These are phyloP conservation scores for Chlorella sp. DNA, from an alignment of 139 green algal species.

Conservation along the genomic window DNA sequence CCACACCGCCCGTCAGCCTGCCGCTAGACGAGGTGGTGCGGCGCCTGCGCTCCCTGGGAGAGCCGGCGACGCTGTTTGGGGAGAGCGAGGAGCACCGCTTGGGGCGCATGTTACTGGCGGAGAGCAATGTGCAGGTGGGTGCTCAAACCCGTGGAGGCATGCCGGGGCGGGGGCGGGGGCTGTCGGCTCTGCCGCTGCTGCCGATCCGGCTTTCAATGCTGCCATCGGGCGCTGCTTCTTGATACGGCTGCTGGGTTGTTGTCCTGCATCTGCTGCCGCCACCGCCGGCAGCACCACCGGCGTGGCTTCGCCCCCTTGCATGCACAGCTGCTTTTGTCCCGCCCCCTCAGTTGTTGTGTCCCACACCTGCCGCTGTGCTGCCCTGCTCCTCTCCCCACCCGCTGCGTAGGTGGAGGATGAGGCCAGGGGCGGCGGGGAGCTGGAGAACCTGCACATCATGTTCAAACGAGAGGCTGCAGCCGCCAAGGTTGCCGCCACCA, in stretches of 20 bases:
- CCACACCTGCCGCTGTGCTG: not conserved
- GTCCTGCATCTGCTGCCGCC: not conserved
- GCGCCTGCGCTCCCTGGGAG: constrained; percentile 79
- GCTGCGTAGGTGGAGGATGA: constrained; percentile 10
- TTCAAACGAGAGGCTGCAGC: constrained; percentile 63
- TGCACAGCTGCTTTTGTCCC: not conserved
- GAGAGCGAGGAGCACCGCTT: constrained; percentile 75
- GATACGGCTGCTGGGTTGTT: too few species aligned
- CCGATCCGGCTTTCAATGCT: not conserved
- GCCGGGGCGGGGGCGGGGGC: not conserved
- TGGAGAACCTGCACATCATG: constrained; percentile 78
- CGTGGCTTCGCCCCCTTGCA: too few species aligned
- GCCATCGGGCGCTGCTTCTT: too few species aligned
- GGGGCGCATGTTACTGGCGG: constrained; percentile 68
- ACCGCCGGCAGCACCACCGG: too few species aligned
- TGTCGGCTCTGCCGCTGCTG: not conserved
- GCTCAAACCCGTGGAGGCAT: constrained; percentile 40
- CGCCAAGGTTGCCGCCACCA: constrained; percentile 32
- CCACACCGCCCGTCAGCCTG: constrained; percentile 40
- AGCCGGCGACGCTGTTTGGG: constrained; percentile 95
- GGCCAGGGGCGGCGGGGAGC: constrained; percentile 56
- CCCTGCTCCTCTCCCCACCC: not conserved
- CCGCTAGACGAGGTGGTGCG: constrained; percentile 81
- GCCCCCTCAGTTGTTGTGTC: not conserved
- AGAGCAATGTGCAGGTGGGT: constrained; percentile 71